phyloP scores from a whole-genome alignment of 176 grass and related monocot species.

The Canna indica region DNA sequence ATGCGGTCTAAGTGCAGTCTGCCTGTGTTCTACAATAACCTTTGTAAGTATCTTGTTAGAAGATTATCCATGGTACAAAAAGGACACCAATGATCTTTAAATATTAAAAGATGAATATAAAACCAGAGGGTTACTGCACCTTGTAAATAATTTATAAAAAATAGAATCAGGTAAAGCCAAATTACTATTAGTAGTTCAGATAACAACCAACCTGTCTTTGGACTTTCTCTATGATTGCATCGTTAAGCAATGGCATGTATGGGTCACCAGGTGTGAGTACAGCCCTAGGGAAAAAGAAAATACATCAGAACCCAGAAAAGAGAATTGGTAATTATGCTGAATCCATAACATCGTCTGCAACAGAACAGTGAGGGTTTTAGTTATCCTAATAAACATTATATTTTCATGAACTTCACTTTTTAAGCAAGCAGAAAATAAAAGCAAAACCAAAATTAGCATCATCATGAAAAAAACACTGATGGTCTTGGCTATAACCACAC shows the following conservation, averaged over 20 bases:
- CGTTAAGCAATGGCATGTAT: constrained; percentile 93
- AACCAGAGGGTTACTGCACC: background rate
- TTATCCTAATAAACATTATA: background rate
- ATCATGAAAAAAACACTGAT: background rate
- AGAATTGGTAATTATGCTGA: background rate
- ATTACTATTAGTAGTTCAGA: background rate
- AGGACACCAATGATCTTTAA: no score
- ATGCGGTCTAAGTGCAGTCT: no score
- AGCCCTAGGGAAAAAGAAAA: constrained; percentile 47
- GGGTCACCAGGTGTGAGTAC: constrained; percentile 94
- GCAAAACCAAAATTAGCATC: background rate
- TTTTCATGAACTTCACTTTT: background rate
- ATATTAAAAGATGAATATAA: no score
- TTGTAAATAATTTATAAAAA: background rate
- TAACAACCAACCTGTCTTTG: constrained; percentile 60
- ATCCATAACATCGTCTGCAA: no score
- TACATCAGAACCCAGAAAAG: background rate
- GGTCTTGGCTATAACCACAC: background rate
- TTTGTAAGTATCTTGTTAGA: background rate
- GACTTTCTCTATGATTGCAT: constrained; percentile 76
- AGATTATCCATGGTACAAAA: background rate
- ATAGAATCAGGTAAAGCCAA: background rate
- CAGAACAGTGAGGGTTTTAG: background rate
- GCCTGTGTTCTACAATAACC: background rate
- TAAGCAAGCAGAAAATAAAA: background rate